Evolutionary conservation across 768 basidiomycete genomes (phyloP).

Genomic region (Boletus rubroflammeus): DNA sequence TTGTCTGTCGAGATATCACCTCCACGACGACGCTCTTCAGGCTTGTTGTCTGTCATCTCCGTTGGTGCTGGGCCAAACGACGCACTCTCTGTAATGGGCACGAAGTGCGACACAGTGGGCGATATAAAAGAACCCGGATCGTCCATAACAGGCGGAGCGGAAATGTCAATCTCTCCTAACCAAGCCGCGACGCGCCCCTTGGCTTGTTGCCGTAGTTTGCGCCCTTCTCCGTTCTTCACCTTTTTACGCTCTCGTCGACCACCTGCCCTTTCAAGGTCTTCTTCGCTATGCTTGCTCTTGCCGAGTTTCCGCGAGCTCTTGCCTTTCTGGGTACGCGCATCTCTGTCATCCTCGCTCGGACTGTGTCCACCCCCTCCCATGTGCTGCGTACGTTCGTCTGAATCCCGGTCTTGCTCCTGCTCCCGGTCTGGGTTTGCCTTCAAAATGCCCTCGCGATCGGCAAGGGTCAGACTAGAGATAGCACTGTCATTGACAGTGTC

Average conservation of each 20-base stretch:
- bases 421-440: conserved; percentile 18
- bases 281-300: conserved; percentile 26
- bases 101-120: conserved; percentile 26
- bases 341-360: conserved; percentile 32
- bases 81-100: conserved; percentile 23
- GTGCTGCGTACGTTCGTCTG: conserved; percentile 33
- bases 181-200: conserved; percentile 77
- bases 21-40: conserved; percentile 3
- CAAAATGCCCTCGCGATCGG: conserved; percentile 25
- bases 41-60: conserved; percentile 5
- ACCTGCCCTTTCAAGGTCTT: conserved; percentile 24
- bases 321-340: conserved; percentile 30
- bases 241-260: conserved; percentile 28
- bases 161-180: conserved; percentile 64
- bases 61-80: conserved; percentile 16
- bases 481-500: conserved; percentile 41
- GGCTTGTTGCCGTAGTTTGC: conserved; percentile 42
- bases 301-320: conserved; percentile 19
- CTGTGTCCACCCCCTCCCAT: conserved; percentile 21
- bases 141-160: conserved; percentile 46
- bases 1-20: conserved; percentile 8
- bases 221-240: conserved; percentile 36
- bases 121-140: conserved; percentile 34
- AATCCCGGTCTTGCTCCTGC: conserved; percentile 30
- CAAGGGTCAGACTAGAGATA: conserved; percentile 46